A percentile compares a stretch with the other conserved stretches of the same genome.
These are phyloP conservation scores for Colletotrichum chrysophilum DNA, from an alignment of 2,329 filamentous ascomycete genomes.

Conservation along the genomic window DNA sequence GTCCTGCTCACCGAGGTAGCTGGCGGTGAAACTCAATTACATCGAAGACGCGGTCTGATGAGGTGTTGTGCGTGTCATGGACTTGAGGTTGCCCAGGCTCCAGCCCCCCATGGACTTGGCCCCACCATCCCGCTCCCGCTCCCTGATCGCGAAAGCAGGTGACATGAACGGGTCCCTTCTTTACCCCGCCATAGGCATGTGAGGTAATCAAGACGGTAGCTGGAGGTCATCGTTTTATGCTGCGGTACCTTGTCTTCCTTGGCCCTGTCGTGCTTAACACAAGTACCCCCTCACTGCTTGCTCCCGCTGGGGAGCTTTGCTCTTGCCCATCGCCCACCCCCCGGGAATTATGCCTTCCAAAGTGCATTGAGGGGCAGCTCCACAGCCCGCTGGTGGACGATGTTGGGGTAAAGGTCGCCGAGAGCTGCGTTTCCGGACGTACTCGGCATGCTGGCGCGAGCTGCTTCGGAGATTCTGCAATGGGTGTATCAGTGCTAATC, in stretches of 20 bases:
- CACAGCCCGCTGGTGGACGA: neutral
- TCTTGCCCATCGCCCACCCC: neutral
- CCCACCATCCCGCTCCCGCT: neutral
- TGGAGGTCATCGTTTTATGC: neutral
- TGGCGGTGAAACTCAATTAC: neutral
- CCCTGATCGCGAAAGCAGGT: slow-evolving; percentile 21
- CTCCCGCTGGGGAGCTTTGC: neutral
- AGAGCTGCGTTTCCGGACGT: slow-evolving; percentile 11
- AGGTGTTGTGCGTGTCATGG: slow-evolving; percentile 20
- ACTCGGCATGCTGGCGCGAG: neutral
- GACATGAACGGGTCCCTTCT: neutral
- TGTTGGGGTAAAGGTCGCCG: slow-evolving; percentile 2
- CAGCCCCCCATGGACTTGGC: neutral
- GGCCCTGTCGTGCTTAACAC: neutral
- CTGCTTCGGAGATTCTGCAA: slow-evolving; percentile 23
- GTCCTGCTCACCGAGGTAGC: neutral
- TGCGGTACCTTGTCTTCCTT: neutral
- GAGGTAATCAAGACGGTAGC: neutral
- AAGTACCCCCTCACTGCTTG: neutral
- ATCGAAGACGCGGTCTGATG: slow-evolving; percentile 11
- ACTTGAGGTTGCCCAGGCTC: neutral
- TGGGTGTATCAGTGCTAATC: neutral
- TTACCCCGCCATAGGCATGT: neutral
- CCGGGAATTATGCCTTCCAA: slow-evolving; percentile 1
- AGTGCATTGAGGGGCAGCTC: neutral